Percentiles rank a stretch among this genome's conserved stretches.
Evolutionary conservation across 2,329 filamentous ascomycete genomes (phyloP).

Genomic region (Pseudocercospora fuligena): DNA sequence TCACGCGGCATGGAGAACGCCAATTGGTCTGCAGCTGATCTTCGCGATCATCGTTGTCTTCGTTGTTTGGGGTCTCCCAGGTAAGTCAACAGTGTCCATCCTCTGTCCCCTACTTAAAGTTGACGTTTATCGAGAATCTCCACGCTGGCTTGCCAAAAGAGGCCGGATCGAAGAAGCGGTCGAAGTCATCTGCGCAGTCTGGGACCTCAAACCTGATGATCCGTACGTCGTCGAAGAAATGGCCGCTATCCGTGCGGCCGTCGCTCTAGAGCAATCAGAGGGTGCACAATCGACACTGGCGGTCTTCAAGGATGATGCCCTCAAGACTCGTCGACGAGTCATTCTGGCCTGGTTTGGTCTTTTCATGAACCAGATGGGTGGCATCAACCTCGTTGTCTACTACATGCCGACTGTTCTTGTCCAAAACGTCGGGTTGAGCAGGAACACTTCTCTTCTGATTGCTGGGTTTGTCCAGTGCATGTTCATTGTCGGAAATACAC

Average conservation of each 20-base stretch:
- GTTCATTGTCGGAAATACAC: conserved; percentile 47
- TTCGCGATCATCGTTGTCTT: conserved; percentile 45
- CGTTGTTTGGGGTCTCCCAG: conserved; percentile 31
- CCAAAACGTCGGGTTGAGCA: conserved; percentile 50
- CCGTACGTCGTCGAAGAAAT: conserved; percentile 33
- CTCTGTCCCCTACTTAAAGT: conserved; percentile 34
- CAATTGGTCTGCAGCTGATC: conserved; percentile 27
- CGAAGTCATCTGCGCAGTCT: conserved; percentile 35
- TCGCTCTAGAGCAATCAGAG: conserved; percentile 42
- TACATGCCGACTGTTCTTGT: conserved; percentile 50
- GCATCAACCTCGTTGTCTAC: conserved; percentile 46
- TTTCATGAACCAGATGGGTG: conserved; percentile 45
- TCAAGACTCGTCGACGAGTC: conserved; percentile 44
- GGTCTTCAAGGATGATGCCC: conserved; percentile 42
- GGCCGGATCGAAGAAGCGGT: conserved; percentile 33
- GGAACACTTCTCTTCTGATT: conserved; percentile 49
- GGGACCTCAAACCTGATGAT: conserved; percentile 31
- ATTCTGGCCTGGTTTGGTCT: conserved; percentile 43
- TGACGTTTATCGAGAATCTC: conserved; percentile 40
- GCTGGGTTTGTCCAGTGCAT: conserved; percentile 48
- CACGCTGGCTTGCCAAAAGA: conserved; percentile 44
- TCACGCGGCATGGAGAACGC: conserved; percentile 25
- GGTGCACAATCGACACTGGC: conserved; percentile 39
- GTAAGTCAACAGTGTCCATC: conserved; percentile 8
- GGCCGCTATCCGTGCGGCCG: conserved; percentile 39